phyloP scores from a whole-genome alignment of 2,329 filamentous ascomycete species.

The Cryphonectria carpinicola region DNA sequence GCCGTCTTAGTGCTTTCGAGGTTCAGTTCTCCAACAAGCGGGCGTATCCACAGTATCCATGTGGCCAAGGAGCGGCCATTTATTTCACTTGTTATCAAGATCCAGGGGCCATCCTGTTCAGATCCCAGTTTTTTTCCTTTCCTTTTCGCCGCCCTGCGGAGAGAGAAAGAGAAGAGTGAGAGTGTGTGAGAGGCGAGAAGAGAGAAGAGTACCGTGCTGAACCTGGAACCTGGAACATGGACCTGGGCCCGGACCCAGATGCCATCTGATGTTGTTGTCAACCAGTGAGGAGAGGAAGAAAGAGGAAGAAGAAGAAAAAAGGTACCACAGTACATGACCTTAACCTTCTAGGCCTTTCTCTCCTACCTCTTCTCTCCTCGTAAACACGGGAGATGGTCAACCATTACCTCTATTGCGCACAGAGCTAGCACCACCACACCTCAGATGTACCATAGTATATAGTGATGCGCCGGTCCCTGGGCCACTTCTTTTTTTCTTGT shows the following conservation, averaged over 20 bases:
- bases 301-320: not conserved
- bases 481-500: not conserved
- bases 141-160: not conserved
- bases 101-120: conserved; percentile 8
- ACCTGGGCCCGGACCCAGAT: not conserved
- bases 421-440: not conserved
- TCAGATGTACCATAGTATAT: not conserved
- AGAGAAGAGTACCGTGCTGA: not conserved
- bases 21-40: not conserved
- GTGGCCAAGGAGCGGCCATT: conserved; percentile 6
- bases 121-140: not conserved
- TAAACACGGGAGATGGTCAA: not conserved
- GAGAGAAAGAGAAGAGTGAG: not conserved
- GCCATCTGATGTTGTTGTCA: conserved; percentile 5
- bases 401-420: not conserved
- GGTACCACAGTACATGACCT: not conserved
- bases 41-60: conserved; percentile 1
- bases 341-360: not conserved
- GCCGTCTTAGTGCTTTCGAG: not conserved
- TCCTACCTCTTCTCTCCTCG: not conserved
- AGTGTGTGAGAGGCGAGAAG: not conserved
- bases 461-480: conserved; percentile 2
- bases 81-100: conserved; percentile 4
- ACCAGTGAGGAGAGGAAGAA: not conserved
- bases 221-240: not conserved